These are phyloP conservation scores for Cinchona pubescens DNA, from an alignment of 257 asterid genomes.

Conservation along the genomic window DNA sequence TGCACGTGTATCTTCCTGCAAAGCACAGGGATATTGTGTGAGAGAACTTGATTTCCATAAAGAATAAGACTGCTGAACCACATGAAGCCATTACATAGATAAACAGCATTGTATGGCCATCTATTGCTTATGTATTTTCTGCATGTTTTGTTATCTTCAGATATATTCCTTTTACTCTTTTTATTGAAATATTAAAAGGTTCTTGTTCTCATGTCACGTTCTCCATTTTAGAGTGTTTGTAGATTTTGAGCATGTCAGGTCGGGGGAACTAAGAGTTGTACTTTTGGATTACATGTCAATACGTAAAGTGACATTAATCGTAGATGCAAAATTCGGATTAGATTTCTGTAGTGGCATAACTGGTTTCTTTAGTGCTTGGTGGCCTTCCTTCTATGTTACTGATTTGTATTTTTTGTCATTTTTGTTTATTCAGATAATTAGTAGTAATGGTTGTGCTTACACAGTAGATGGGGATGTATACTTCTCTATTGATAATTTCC, in stretches of 20 bases:
- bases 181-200: not conserved
- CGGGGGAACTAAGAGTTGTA: not conserved
- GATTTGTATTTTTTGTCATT: not conserved
- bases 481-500: constrained; percentile 66
- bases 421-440: constrained; percentile 43
- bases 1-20: not conserved
- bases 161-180: not conserved
- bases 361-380: not conserved
- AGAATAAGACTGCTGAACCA: not conserved
- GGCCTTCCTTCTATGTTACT: not conserved
- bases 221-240: not conserved
- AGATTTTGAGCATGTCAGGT: not conserved
- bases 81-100: not conserved
- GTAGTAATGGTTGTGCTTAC: constrained; percentile 58
- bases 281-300: not conserved
- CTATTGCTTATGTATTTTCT: not conserved
- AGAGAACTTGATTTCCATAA: not conserved
- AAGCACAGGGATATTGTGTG: not conserved
- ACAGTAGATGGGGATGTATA: constrained; percentile 67
- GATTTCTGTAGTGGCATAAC: not conserved
- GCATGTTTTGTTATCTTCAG: not conserved
- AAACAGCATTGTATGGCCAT: not conserved
- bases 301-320: not conserved
- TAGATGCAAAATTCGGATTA: not conserved
- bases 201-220: not conserved